phyloP scores from a whole-genome alignment of 495 filamentous ascomycete species.

The Thozetella sp. region DNA sequence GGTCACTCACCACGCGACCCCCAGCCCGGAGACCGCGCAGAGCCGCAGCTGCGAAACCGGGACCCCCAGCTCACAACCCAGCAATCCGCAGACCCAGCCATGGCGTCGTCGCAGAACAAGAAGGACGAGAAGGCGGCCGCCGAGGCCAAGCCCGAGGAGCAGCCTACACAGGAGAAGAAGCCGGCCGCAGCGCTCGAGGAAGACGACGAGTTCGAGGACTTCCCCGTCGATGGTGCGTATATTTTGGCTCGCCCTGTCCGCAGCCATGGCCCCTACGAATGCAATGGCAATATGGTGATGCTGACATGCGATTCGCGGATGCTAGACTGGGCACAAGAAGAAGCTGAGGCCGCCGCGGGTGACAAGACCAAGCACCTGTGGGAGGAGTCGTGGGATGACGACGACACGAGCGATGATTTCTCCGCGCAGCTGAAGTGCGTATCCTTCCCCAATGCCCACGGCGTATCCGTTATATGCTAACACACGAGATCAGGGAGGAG shows the following conservation, averaged over 20 bases:
- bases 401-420: conserved; percentile 96
- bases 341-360: conserved; percentile 73
- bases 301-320: neutral
- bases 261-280: neutral
- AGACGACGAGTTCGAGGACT: conserved; percentile 99
- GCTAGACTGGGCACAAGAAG: conserved; percentile 85
- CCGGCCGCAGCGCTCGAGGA: conserved; percentile 75
- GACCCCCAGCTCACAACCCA: neutral
- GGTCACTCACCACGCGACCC: too few relatives aligned
- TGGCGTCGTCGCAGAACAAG: conserved; percentile 30
- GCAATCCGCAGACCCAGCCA: conserved; percentile 10
- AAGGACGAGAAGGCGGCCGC: conserved; percentile 48
- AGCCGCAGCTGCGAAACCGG: neutral
- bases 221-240: conserved; percentile 86
- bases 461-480: conserved; percentile 17
- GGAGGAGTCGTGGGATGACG: conserved; percentile 99
- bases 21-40: neutral
- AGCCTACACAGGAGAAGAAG: conserved; percentile 24
- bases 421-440: conserved; percentile 91
- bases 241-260: conserved; percentile 1
- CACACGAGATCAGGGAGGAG: conserved; percentile 70
- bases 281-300: neutral
- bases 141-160: conserved; percentile 18
- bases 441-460: neutral
- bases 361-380: conserved; percentile 76